Conservation (phyloP, 2,329 filamentous ascomycete genomes). For the Thermothelomyces thermophilus region DNA sequence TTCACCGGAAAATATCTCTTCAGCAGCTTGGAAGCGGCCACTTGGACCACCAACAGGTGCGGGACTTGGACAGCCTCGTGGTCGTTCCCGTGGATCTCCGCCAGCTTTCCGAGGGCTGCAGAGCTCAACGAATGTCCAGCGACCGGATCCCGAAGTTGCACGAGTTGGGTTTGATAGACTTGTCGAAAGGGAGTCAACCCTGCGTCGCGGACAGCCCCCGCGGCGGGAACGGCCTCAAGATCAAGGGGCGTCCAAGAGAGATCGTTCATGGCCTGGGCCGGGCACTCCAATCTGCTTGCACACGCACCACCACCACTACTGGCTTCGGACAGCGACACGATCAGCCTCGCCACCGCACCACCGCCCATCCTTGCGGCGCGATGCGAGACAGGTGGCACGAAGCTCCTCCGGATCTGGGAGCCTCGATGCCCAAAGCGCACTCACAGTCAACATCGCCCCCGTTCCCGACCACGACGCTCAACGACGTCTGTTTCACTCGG, state of each 20-base stretch:
- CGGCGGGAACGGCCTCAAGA: not conserved
- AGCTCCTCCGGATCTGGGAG: constrained; percentile 4
- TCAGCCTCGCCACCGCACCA: constrained; percentile 16
- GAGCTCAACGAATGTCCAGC: constrained; percentile 1
- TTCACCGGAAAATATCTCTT: constrained; percentile 26
- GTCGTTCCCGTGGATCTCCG: not conserved
- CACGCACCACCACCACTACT: constrained; percentile 58
- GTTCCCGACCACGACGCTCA: constrained; percentile 14
- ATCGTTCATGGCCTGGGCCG: not conserved
- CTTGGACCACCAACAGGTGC: not conserved
- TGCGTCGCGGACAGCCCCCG: constrained; percentile 10
- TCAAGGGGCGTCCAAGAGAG: not conserved
- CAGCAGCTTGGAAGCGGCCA: constrained; percentile 14
- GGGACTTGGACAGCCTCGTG: constrained; percentile 6
- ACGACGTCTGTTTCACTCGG: constrained; percentile 16
- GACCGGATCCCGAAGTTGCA: constrained; percentile 14
- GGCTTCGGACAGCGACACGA: constrained; percentile 37
- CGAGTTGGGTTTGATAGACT: not conserved
- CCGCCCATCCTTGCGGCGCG: constrained; percentile 16
- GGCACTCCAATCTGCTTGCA: constrained; percentile 41
- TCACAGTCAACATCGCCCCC: constrained; percentile 14
- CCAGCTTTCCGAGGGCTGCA: constrained; percentile 4
- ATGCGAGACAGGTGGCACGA: constrained; percentile 9
- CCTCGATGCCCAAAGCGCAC: constrained; percentile 4
- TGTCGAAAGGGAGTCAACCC: constrained; percentile 5